A percentile compares a stretch with the other conserved stretches of the same genome.
Evolutionary conservation across 768 basidiomycete species (phyloP).

Genomic region (Floccularia luteovirens): DNA sequence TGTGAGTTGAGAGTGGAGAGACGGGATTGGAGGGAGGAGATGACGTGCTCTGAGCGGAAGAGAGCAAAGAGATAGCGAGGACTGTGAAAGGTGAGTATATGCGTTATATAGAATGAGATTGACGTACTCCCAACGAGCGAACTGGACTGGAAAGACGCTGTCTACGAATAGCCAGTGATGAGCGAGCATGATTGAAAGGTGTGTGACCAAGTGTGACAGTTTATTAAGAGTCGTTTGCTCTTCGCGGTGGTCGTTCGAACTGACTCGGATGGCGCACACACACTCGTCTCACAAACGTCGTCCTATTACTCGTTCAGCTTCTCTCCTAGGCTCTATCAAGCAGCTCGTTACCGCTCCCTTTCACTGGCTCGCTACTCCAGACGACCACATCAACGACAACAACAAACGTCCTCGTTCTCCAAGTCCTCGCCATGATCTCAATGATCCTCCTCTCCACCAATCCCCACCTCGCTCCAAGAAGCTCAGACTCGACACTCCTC

Average conservation of each 20-base stretch:
- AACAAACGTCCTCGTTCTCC: conserved; percentile 47
- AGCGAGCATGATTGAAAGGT: background rate
- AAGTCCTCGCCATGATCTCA: conserved; percentile 34
- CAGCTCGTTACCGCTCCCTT: conserved; percentile 60
- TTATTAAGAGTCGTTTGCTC: background rate
- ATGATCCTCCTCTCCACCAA: conserved; percentile 8
- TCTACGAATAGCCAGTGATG: conserved; percentile 58
- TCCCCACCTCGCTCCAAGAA: conserved; percentile 14
- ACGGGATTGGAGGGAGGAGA: conserved; percentile 35
- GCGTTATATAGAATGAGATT: conserved; percentile 3
- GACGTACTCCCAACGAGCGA: conserved; percentile 69
- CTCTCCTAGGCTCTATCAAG: conserved; percentile 57
- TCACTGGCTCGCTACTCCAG: conserved; percentile 44
- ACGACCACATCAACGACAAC: conserved; percentile 39
- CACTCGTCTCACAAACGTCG: no score
- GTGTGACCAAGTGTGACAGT: background rate
- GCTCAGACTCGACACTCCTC: conserved; percentile 12
- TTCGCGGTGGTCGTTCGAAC: no score
- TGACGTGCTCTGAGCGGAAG: conserved; percentile 50
- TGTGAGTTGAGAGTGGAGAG: conserved; percentile 46
- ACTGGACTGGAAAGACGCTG: conserved; percentile 69
- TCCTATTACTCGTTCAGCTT: no score
- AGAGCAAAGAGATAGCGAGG: conserved; percentile 58
- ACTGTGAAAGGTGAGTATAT: conserved; percentile 24
- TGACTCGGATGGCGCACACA: no score